Percentiles rank a stretch among this genome's conserved stretches.
Evolutionary conservation across 345 rosid species (phyloP).

Genomic region (Diplotaxis tenuifolia): DNA sequence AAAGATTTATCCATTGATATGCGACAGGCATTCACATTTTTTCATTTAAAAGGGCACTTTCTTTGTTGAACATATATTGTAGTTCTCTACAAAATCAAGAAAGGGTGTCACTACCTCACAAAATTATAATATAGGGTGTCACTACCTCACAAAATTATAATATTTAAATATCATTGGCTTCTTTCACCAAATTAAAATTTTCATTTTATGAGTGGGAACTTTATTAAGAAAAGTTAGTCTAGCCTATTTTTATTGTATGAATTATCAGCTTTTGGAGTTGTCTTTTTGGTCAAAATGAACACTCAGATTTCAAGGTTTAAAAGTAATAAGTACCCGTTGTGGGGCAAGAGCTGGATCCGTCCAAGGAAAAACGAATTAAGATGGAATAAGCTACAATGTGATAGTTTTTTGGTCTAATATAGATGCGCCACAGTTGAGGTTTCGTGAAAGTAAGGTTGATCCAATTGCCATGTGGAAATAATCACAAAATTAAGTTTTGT

Average conservation of each 20-base stretch:
- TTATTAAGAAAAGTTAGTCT: not conserved
- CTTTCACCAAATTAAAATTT: not conserved
- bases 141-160: constrained; percentile 13
- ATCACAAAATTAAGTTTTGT: not conserved
- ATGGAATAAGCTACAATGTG: not conserved
- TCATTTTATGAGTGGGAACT: not conserved
- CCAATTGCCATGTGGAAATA: not conserved
- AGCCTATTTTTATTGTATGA: not conserved
- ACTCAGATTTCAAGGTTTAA: not conserved
- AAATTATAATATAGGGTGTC: not conserved
- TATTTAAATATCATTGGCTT: constrained; percentile 4
- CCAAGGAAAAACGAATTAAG: not conserved
- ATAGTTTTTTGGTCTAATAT: not conserved
- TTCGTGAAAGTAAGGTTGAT: not conserved
- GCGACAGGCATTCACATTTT: constrained; percentile 34
- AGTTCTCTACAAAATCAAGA: constrained; percentile 13
- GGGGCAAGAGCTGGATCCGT: not conserved
- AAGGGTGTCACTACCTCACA: constrained; percentile 16
- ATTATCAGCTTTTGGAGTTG: not conserved
- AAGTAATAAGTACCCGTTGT: not conserved
- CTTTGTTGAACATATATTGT: constrained; percentile 33
- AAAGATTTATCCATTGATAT: constrained; percentile 14
- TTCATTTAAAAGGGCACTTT: constrained; percentile 36
- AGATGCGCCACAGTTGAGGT: not conserved
- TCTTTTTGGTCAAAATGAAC: constrained; percentile 6